phyloP scores from a whole-genome alignment of 805 yeast genomes.

The Maudiozyma saulgeensis region DNA sequence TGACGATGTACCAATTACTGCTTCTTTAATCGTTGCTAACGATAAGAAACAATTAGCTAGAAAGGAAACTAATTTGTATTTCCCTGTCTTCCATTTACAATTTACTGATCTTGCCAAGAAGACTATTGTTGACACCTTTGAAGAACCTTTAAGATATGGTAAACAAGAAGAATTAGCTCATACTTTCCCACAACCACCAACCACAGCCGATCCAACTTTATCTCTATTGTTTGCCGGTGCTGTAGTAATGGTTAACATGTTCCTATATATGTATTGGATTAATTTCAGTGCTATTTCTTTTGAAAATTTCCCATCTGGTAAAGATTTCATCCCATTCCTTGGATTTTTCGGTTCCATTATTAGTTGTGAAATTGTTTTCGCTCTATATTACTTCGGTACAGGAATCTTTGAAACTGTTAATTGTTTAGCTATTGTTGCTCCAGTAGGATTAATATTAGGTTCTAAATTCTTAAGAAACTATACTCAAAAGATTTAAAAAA shows the following conservation, averaged over 20 bases:
- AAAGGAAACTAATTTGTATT: conserved; percentile 9
- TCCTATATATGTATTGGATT: conserved; percentile 38
- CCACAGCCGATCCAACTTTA: conserved; percentile 40
- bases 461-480: conserved; percentile 49
- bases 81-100: conserved; percentile 14
- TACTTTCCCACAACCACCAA: conserved; percentile 45
- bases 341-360: conserved; percentile 19
- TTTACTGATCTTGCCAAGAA: conserved; percentile 1
- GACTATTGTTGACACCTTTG: conserved; percentile 2
- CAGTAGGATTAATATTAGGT: conserved; percentile 52
- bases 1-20: conserved; percentile 7
- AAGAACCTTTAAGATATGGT: conserved; percentile 29
- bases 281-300: conserved; percentile 21
- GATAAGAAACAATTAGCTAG: not conserved
- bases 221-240: conserved; percentile 43
- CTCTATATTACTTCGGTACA: conserved; percentile 24
- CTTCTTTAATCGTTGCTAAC: conserved; percentile 16
- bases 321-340: conserved; percentile 15
- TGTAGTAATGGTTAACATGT: conserved; percentile 35
- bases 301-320: conserved; percentile 20
- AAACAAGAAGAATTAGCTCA: conserved; percentile 55
- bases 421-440: conserved; percentile 33
- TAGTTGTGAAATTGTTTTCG: conserved; percentile 25
- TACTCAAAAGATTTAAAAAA: conserved; percentile 1
- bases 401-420: conserved; percentile 26